Evolutionary conservation across 1,284 basidiomycete species (phyloP).

Genomic region (Chiua sp.): DNA sequence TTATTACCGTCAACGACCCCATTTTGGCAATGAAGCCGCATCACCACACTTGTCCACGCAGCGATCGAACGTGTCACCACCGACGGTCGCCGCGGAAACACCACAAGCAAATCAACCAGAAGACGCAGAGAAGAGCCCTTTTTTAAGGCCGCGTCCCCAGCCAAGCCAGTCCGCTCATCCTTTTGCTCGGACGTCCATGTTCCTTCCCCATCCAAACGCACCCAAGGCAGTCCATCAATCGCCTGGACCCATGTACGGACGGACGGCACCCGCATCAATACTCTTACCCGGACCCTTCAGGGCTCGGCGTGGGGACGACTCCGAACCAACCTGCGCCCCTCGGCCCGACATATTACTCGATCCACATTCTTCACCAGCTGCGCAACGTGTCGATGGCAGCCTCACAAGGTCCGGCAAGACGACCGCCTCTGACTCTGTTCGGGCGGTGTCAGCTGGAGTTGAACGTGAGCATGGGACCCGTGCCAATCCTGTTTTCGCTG

Average conservation of each 20-base stretch:
- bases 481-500: constrained; percentile 66
- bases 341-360: constrained; percentile 32
- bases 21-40: constrained; percentile 16
- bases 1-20: constrained; percentile 6
- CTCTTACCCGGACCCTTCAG: constrained; percentile 11
- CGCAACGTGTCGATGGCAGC: constrained; percentile 18
- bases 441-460: constrained; percentile 64
- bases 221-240: constrained; percentile 52
- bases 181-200: constrained; percentile 54
- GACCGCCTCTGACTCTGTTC: constrained; percentile 61
- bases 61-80: constrained; percentile 1
- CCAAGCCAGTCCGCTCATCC: constrained; percentile 28
- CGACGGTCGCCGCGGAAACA: constrained; percentile 12
- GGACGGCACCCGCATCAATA: constrained; percentile 32
- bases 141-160: constrained; percentile 32
- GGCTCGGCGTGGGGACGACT: constrained; percentile 3
- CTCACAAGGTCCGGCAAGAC: constrained; percentile 23
- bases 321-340: constrained; percentile 15
- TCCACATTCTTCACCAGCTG: constrained; percentile 36
- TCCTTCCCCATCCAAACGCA: constrained; percentile 76
- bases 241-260: constrained; percentile 65
- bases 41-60: constrained; percentile 13
- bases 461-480: constrained; percentile 56
- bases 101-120: constrained; percentile 2
- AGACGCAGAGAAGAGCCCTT: constrained; percentile 22